These are phyloP conservation scores for Pulveroboletus sp. DNA, from an alignment of 768 basidiomycete species.

Conservation along the genomic window DNA sequence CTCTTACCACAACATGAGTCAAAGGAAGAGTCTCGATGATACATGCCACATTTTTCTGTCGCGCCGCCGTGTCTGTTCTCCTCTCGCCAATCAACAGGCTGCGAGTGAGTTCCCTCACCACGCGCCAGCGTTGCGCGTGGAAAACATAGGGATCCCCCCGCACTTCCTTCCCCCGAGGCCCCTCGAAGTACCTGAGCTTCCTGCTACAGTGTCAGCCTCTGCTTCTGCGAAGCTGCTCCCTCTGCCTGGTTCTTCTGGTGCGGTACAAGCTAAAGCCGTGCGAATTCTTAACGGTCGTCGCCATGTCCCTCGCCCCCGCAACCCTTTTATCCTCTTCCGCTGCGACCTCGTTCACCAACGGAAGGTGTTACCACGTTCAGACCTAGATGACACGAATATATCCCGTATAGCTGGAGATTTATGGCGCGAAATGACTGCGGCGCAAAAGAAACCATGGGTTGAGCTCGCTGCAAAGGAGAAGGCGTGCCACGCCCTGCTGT, in stretches of 20 bases:
- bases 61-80: constrained; percentile 13
- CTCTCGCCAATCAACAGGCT: constrained; percentile 1
- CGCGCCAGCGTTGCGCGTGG: constrained; percentile 3
- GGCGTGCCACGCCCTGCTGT: constrained; percentile 34
- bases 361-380: constrained; percentile 48
- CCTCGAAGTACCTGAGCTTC: constrained; percentile 3
- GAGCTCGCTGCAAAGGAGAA: constrained; percentile 48
- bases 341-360: constrained; percentile 66
- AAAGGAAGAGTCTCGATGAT: constrained; percentile 29
- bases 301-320: constrained; percentile 68
- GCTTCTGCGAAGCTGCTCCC: constrained; percentile 18
- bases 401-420: constrained; percentile 61
- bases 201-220: background rate
- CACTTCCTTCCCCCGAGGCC: constrained; percentile 6
- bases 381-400: constrained; percentile 65
- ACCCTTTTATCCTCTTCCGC: constrained; percentile 78
- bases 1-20: constrained; percentile 22
- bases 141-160: constrained; percentile 9
- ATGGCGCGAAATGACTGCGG: constrained; percentile 53
- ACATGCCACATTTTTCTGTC: constrained; percentile 28
- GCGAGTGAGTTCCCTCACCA: constrained; percentile 8
- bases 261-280: constrained; percentile 11
- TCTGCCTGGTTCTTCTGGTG: constrained; percentile 22
- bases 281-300: constrained; percentile 20
- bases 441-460: constrained; percentile 47